A percentile compares a stretch with the other conserved stretches of the same genome.
Conservation (phyloP, 2,329 filamentous ascomycete genomes). For the Colletotrichum camelliae region DNA sequence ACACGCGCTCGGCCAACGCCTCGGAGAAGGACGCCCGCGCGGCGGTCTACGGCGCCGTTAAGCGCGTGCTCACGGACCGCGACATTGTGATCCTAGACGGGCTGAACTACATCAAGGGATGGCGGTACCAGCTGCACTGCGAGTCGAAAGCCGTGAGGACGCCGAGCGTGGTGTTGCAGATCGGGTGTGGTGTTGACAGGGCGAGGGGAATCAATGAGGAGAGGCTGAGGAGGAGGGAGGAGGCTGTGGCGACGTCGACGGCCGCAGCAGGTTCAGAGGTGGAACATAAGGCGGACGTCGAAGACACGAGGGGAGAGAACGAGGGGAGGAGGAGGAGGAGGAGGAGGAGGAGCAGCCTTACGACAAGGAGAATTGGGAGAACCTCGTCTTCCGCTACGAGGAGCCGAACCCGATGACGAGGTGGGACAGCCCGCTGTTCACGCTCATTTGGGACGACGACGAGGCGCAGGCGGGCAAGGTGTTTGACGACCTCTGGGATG, state of each 20-base stretch:
- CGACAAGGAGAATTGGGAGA: constrained; percentile 71
- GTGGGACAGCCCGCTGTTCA: constrained; percentile 86
- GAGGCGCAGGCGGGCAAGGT: constrained; percentile 59
- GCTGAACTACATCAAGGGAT: constrained; percentile 89
- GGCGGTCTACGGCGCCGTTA: constrained; percentile 77
- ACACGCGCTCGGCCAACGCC: constrained; percentile 73
- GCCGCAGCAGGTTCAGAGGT: background rate
- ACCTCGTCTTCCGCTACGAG: constrained; percentile 82
- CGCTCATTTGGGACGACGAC: constrained; percentile 77
- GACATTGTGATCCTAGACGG: constrained; percentile 83
- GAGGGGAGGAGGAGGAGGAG: constrained; percentile 25
- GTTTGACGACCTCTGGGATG: constrained; percentile 77
- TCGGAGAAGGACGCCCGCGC: constrained; percentile 85
- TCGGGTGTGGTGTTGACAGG: constrained; percentile 60
- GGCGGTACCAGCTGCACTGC: constrained; percentile 85
- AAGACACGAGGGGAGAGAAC: constrained; percentile 39
- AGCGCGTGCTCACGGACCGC: constrained; percentile 72
- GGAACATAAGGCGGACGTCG: background rate
- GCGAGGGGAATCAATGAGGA: constrained; percentile 65
- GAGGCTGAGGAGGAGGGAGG: constrained; percentile 47
- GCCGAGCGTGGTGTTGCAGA: constrained; percentile 74
- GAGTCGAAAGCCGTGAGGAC: constrained; percentile 83
- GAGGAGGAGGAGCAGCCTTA: constrained; percentile 50
- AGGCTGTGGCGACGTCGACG: background rate
- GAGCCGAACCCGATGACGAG: constrained; percentile 85